phyloP scores from a whole-genome alignment of 768 basidiomycete species.

The Termitomyces sp. region DNA sequence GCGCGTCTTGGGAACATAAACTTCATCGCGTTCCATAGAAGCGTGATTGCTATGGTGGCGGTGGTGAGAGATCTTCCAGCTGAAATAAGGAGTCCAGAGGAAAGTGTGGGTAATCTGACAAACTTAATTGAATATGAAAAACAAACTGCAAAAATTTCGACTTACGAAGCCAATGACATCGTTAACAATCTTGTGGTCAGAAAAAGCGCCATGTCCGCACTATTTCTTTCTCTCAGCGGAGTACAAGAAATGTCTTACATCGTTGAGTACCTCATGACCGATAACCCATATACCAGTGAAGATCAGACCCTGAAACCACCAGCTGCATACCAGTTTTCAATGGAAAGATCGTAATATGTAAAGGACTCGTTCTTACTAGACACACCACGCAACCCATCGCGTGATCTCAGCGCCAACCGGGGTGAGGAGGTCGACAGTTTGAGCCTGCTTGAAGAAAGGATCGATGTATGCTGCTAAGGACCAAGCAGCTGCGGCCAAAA shows the following conservation, averaged over 20 bases:
- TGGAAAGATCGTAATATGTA: not conserved
- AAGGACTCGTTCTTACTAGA: constrained; percentile 32
- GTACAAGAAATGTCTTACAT: not conserved
- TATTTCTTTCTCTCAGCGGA: constrained; percentile 12
- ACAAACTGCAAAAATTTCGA: constrained; percentile 12
- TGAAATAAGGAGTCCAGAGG: constrained; percentile 49
- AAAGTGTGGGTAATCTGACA: constrained; percentile 37
- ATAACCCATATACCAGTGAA: constrained; percentile 58
- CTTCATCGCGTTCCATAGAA: constrained; percentile 50
- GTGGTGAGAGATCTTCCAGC: constrained; percentile 51
- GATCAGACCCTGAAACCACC: constrained; percentile 58
- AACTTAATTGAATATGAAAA: not conserved
- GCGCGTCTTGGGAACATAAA: constrained; percentile 60
- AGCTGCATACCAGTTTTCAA: constrained; percentile 25
- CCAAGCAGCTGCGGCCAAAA: constrained; percentile 37
- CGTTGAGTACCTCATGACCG: constrained; percentile 41
- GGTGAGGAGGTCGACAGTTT: constrained; percentile 20
- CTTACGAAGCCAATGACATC: constrained; percentile 47
- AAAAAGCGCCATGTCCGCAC: constrained; percentile 57
- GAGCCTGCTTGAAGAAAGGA: constrained; percentile 28
- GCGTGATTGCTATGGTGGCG: constrained; percentile 47
- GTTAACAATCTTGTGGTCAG: constrained; percentile 41
- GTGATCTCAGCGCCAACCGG: constrained; percentile 30
- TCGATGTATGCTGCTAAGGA: constrained; percentile 40
- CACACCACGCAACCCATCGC: constrained; percentile 39